Evolutionary conservation across 345 rosid species (phyloP).

Genomic region (Durio zibethinus): DNA sequence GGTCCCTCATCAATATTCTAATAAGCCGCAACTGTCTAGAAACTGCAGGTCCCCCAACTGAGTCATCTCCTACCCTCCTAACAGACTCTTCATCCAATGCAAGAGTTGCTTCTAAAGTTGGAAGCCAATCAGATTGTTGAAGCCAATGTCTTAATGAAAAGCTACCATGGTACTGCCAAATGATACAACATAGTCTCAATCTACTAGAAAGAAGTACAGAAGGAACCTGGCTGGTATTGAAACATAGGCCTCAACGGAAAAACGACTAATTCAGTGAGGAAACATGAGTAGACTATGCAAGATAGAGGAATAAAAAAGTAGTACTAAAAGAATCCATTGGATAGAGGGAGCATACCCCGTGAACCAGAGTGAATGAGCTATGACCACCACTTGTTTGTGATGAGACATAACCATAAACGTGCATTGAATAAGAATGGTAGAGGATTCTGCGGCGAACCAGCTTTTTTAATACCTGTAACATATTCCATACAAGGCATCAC

Average conservation of each 20-base stretch:
- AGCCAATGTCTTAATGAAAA: slow-evolving; percentile 95
- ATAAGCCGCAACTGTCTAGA: slow-evolving; percentile 79
- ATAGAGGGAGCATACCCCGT: slow-evolving; percentile 52
- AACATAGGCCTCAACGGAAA: background rate
- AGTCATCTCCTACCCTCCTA: slow-evolving; percentile 84
- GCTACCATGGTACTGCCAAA: slow-evolving; percentile 83
- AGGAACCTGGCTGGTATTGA: background rate
- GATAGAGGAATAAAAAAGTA: background rate
- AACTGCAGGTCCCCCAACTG: slow-evolving; percentile 94
- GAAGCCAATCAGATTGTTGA: slow-evolving; percentile 94
- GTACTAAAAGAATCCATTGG: slow-evolving; percentile 1
- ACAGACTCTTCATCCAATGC: slow-evolving; percentile 90
- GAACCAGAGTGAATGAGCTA: slow-evolving; percentile 69
- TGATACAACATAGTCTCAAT: background rate
- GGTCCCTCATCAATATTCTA: slow-evolving; percentile 83
- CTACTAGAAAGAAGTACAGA: background rate
- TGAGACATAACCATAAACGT: slow-evolving; percentile 75
- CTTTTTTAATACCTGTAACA: slow-evolving; percentile 76
- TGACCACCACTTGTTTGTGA: slow-evolving; percentile 36
- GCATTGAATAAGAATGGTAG: slow-evolving; percentile 94
- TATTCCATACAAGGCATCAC: slow-evolving; percentile 15
- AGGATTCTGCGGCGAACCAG: slow-evolving; percentile 66
- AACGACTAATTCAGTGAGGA: background rate
- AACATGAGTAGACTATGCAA: background rate
- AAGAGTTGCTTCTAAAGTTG: slow-evolving; percentile 89